These are phyloP conservation scores for Datura wrightii DNA, from an alignment of 257 asterid genomes.

Conservation along the genomic window DNA sequence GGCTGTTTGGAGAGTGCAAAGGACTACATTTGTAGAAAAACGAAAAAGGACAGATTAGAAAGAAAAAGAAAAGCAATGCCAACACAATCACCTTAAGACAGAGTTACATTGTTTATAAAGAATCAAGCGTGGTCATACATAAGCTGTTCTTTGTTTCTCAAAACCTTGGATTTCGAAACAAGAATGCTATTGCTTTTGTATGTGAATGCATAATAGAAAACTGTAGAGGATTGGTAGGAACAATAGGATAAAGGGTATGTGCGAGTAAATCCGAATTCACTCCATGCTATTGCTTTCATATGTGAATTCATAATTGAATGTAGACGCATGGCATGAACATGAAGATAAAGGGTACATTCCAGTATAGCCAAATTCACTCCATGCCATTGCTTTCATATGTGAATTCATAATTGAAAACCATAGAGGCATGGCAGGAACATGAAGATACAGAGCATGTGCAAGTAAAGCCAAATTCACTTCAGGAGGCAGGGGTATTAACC, in stretches of 20 bases:
- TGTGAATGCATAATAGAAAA: neutral
- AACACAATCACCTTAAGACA: neutral
- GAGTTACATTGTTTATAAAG: neutral
- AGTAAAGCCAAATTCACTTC: slow-evolving; percentile 7
- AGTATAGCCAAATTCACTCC: neutral
- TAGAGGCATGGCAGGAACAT: slow-evolving; percentile 2
- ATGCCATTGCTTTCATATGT: neutral
- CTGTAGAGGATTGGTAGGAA: neutral
- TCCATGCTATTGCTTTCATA: neutral
- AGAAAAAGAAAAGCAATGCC: slow-evolving; percentile 1
- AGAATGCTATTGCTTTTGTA: neutral
- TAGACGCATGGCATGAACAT: neutral
- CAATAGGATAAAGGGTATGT: neutral
- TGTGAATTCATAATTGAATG: neutral
- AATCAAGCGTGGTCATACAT: slow-evolving; percentile 11
- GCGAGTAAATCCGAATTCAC: neutral
- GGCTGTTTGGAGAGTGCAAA: neutral
- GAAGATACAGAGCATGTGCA: neutral
- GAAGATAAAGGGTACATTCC: neutral
- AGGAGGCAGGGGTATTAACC: neutral
- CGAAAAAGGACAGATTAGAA: neutral
- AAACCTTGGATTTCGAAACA: neutral
- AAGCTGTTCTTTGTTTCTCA: neutral
- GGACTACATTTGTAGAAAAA: slow-evolving; percentile 10
- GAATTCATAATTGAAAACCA: neutral